A percentile compares a stretch with the other conserved stretches of the same genome.
phyloP scores from a whole-genome alignment of 2,329 filamentous ascomycete species.

The Celoporthe dispersa region DNA sequence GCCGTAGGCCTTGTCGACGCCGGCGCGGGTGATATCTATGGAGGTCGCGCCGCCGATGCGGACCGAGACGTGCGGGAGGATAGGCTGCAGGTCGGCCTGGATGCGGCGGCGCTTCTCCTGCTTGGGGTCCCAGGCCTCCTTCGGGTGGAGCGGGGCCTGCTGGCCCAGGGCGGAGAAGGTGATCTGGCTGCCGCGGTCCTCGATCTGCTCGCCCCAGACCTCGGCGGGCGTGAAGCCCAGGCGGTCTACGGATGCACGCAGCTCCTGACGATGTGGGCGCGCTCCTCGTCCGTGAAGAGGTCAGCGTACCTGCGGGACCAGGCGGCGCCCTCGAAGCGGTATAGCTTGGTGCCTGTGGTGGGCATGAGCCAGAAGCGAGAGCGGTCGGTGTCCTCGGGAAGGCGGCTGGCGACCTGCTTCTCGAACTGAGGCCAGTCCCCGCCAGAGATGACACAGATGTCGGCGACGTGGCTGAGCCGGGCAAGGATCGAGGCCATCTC shows the following conservation, averaged over 20 bases:
- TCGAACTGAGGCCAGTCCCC: constrained; percentile 48
- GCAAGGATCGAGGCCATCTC: constrained; percentile 27
- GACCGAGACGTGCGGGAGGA: constrained; percentile 44
- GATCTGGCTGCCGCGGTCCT: constrained; percentile 47
- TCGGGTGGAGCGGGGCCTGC: constrained; percentile 42
- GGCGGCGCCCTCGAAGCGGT: constrained; percentile 36
- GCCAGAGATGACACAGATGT: constrained; percentile 47
- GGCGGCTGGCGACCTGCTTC: constrained; percentile 45
- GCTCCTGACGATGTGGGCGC: constrained; percentile 39
- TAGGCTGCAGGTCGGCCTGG: constrained; percentile 41
- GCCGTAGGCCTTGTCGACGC: constrained; percentile 44
- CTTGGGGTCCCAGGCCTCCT: constrained; percentile 45
- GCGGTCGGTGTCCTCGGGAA: constrained; percentile 41
- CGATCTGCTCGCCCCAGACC: constrained; percentile 46
- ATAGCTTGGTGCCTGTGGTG: constrained; percentile 47
- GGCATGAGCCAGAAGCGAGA: constrained; percentile 48
- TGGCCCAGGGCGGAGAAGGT: constrained; percentile 48
- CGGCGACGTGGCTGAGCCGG: constrained; percentile 41
- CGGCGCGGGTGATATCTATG: constrained; percentile 45
- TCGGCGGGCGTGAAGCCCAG: constrained; percentile 43
- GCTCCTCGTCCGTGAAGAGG: constrained; percentile 40
- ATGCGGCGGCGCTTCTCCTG: constrained; percentile 46
- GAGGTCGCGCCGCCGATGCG: constrained; percentile 47
- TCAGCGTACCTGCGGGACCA: constrained; percentile 45
- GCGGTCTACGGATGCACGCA: constrained; percentile 41